Base-by-base conservation (phyloP, 169 alveolate species). In the Plasmodium fragile region DNA sequence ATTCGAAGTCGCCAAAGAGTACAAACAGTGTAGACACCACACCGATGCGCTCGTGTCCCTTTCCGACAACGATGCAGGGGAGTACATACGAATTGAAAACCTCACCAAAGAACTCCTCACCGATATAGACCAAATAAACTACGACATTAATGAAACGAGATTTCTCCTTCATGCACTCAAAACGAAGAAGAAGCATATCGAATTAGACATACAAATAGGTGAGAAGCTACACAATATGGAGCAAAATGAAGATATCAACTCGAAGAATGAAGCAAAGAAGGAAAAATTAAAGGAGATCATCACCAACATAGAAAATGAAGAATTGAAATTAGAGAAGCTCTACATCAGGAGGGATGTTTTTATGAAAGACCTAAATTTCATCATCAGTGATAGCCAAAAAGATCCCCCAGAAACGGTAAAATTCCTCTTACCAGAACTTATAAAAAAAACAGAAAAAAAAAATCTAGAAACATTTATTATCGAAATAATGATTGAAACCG, bases 341-440 rank as follows among this genome's bases (percentile, higher is more conserved):
- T 39, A 89, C n/a, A 28, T 89, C 32, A 89, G 70, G 81, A 53
- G 70, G 22, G 81, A 77, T 18, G 49, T 89, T 4, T 22, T 34
- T n/a, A 11, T 36, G 36, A 59, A 78, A 16, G 90, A 89, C 13
- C 18, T 89, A 36, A 77, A 89, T 45, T 89, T 36, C 72, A 4
- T 89, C 18, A 78, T 81, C 30, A 77, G 82, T 22, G 89, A 89
- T 89, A 78, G 49, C 28, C 39, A 22, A 2, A 22, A 32, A 1
- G 71, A 59, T 6, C 39, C 70, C 18, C 94, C 94, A 53, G 75
- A 89, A 18, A 28, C 89, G 41, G 18, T 89, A 1, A 89, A 79
- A 13, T n/a, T 3, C 6, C 34, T 89, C 0, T 49, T 78, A 8
- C 87, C 79, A 11, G n/a, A n/a, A 4, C 75, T 30, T 13, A 22